Percentiles rank a stretch among this genome's conserved stretches.
These are phyloP conservation scores for Chrysoporthe puriensis DNA, from an alignment of 2,329 filamentous ascomycete species.

Conservation along the genomic window DNA sequence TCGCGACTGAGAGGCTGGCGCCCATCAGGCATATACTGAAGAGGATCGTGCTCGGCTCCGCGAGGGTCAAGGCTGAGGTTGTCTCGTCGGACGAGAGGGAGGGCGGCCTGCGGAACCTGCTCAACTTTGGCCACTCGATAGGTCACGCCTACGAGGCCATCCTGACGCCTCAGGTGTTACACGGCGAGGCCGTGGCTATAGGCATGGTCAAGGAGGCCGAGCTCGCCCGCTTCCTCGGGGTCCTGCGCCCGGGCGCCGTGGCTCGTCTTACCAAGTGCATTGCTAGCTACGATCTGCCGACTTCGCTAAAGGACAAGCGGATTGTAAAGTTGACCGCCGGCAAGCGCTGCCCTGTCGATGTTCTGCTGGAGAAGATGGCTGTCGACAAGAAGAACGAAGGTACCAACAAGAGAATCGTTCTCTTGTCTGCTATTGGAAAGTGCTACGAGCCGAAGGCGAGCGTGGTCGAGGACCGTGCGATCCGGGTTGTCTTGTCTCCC, in stretches of 20 bases:
- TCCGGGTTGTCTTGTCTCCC: conserved; percentile 81
- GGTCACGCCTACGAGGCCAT: conserved; percentile 97
- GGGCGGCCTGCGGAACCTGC: conserved; percentile 87
- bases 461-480: conserved; percentile 83
- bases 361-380: conserved; percentile 88
- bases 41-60: conserved; percentile 84
- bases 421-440: conserved; percentile 86
- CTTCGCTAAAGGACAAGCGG: conserved; percentile 79
- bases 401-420: conserved; percentile 91
- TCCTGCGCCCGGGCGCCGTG: conserved; percentile 84
- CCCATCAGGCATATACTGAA: conserved; percentile 73
- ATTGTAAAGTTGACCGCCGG: conserved; percentile 82
- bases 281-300: conserved; percentile 88
- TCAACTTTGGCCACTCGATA: conserved; percentile 98
- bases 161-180: conserved; percentile 89
- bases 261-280: conserved; percentile 91
- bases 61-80: conserved; percentile 91
- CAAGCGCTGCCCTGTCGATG: conserved; percentile 85
- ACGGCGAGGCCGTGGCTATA: conserved; percentile 94
- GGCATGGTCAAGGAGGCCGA: conserved; percentile 99
- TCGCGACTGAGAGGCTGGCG: conserved; percentile 55
- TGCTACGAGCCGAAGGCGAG: conserved; percentile 88
- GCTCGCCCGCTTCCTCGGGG: conserved; percentile 83
- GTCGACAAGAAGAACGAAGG: conserved; percentile 99
- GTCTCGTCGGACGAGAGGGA: conserved; percentile 95